These are phyloP conservation scores for Cochlearia excelsa DNA, from an alignment of 345 rosid species.

Conservation along the genomic window DNA sequence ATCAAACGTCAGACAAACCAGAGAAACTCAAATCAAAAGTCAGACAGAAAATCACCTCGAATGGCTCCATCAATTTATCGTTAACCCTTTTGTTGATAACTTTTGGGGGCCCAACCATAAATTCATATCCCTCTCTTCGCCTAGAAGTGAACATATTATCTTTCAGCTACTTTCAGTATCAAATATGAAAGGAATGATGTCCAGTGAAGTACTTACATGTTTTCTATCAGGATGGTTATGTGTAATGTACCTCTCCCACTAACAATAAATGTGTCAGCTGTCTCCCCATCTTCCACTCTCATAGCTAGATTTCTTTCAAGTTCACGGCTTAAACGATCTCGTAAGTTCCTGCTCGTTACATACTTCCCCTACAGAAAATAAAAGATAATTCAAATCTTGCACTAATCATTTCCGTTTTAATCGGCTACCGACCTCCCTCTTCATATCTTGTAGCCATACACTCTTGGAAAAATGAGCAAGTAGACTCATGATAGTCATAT, in stretches of 20 bases:
- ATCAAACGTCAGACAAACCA: no score
- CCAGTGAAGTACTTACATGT: conserved; percentile 58
- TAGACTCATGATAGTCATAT: conserved; percentile 16
- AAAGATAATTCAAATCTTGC: conserved; percentile 14
- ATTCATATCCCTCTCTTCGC: conserved; percentile 98
- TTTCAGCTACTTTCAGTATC: conserved; percentile 31
- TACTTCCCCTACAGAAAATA: conserved; percentile 69
- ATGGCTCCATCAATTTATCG: conserved; percentile 81
- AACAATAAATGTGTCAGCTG: conserved; percentile 86
- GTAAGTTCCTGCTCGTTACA: conserved; percentile 90
- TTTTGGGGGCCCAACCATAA: conserved; percentile 98
- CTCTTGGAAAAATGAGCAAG: no score
- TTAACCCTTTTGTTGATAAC: conserved; percentile 79
- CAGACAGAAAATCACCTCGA: conserved; percentile 55
- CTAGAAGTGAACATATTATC: conserved; percentile 48
- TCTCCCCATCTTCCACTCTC: conserved; percentile 98
- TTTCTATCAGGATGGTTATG: conserved; percentile 90
- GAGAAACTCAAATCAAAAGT: no score
- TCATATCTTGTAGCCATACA: no score
- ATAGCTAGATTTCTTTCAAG: conserved; percentile 95
- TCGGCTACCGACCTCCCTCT: no score
- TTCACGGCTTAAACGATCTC: conserved; percentile 89
- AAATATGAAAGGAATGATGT: conserved; percentile 24
- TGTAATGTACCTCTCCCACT: conserved; percentile 98
- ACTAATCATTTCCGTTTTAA: not conserved